These are phyloP conservation scores for Pichia sp. DNA, from an alignment of 1,139 yeast genomes.

Conservation along the genomic window DNA sequence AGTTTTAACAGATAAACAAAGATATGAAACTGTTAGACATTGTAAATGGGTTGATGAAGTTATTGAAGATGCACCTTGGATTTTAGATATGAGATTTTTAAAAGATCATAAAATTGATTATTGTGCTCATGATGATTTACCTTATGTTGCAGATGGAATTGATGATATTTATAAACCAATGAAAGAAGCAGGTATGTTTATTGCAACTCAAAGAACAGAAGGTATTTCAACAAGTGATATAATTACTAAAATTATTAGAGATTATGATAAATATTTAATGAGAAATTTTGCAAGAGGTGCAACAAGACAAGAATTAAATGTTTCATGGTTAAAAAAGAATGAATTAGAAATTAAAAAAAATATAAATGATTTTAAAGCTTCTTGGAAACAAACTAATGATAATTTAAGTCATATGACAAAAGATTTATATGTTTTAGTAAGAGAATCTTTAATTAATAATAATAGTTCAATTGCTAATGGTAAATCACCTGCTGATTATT, in stretches of 20 bases:
- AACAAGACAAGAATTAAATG: constrained; percentile 90
- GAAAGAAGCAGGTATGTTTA: constrained; percentile 82
- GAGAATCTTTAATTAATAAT: constrained; percentile 58
- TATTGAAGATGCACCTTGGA: constrained; percentile 92
- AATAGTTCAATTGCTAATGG: constrained; percentile 29
- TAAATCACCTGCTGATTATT: constrained; percentile 47
- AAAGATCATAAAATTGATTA: constrained; percentile 79
- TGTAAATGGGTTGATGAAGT: constrained; percentile 98
- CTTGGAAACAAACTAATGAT: constrained; percentile 70
- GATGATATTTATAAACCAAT: constrained; percentile 93
- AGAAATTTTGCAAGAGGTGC: constrained; percentile 98
- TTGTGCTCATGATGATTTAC: constrained; percentile 96
- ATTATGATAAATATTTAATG: constrained; percentile 93
- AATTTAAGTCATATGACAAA: constrained; percentile 69
- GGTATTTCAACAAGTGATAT: constrained; percentile 96
- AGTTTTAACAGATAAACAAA: constrained; percentile 78
- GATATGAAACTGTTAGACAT: constrained; percentile 82
- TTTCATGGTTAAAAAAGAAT: constrained; percentile 94
- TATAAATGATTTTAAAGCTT: constrained; percentile 76
- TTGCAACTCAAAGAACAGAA: constrained; percentile 93
- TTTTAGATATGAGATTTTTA: constrained; percentile 78
- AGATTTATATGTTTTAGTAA: constrained; percentile 76
- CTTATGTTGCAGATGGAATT: constrained; percentile 79
- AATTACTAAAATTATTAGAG: constrained; percentile 88
- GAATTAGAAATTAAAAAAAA: constrained; percentile 92